Conservation (phyloP, 345 rosid species). For the Populus pruinosa region DNA sequence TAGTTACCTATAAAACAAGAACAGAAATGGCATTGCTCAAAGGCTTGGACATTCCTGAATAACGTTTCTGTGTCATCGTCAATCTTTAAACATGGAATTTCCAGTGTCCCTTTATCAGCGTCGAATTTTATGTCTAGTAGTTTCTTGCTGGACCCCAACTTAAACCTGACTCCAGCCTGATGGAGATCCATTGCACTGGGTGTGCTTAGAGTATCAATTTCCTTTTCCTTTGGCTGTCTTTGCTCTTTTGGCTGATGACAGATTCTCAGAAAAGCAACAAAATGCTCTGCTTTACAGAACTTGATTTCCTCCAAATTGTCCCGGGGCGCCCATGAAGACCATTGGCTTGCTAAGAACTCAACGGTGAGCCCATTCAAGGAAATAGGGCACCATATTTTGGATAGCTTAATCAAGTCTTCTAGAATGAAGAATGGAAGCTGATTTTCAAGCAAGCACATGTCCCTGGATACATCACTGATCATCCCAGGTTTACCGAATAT, state of each 20-base stretch:
- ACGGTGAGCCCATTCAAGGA: neutral
- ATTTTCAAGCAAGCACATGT: slow-evolving; percentile 26
- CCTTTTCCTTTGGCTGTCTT: neutral
- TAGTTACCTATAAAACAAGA: neutral
- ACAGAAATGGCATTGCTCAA: slow-evolving; percentile 11
- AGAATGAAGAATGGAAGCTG: slow-evolving; percentile 33
- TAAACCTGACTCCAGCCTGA: slow-evolving; percentile 11
- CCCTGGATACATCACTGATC: neutral
- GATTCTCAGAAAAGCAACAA: neutral
- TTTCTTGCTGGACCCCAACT: neutral
- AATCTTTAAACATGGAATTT: slow-evolving; percentile 1
- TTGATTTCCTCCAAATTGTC: too few species aligned
- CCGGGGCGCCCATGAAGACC: too few species aligned
- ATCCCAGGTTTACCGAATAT: slow-evolving; percentile 4
- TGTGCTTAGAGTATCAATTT: too few species aligned
- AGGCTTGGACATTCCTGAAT: slow-evolving; percentile 13
- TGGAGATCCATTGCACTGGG: neutral
- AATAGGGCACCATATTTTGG: neutral
- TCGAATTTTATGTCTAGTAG: slow-evolving; percentile 11
- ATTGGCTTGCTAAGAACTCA: neutral
- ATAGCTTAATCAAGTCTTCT: slow-evolving; percentile 9
- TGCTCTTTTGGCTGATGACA: neutral
- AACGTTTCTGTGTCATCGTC: neutral
- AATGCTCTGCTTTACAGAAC: too few species aligned
- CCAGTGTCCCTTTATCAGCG: slow-evolving; percentile 5